A percentile compares a stretch with the other conserved stretches of the same genome.
Evolutionary conservation across 805 yeast genomes (phyloP).

Genomic region (Starmera caribaea): DNA sequence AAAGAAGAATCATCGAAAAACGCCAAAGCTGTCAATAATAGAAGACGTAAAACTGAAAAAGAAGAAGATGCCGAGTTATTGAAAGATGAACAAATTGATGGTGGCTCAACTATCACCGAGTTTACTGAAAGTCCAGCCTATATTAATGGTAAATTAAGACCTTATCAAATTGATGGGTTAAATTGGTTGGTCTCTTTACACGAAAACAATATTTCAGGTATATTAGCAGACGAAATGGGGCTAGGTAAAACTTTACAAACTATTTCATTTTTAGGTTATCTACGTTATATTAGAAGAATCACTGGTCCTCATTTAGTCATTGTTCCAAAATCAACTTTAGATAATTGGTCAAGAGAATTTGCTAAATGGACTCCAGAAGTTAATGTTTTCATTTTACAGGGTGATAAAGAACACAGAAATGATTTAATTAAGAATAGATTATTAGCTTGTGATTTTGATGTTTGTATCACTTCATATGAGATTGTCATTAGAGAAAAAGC

Average conservation of each 20-base stretch:
- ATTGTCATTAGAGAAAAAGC: constrained; percentile 68
- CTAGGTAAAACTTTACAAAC: constrained; percentile 77
- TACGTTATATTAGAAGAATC: constrained; percentile 43
- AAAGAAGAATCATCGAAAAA: constrained; percentile 14
- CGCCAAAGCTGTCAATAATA: constrained; percentile 22
- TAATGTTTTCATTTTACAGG: constrained; percentile 58
- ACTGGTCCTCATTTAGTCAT: constrained; percentile 68
- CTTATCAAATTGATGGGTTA: constrained; percentile 72
- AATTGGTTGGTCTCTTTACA: constrained; percentile 68
- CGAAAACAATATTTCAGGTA: constrained; percentile 63
- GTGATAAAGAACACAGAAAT: constrained; percentile 49
- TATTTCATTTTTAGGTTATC: constrained; percentile 60
- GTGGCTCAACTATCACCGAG: constrained; percentile 37
- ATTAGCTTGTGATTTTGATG: constrained; percentile 58
- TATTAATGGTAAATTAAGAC: constrained; percentile 53
- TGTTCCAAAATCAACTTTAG: constrained; percentile 74
- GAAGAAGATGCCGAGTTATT: constrained; percentile 74
- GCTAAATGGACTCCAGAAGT: constrained; percentile 76
- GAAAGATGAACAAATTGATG: constrained; percentile 40
- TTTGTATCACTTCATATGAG: constrained; percentile 60
- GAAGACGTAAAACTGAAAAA: constrained; percentile 63
- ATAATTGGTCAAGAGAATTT: constrained; percentile 75
- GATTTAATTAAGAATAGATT: constrained; percentile 40
- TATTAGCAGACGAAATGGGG: constrained; percentile 83
- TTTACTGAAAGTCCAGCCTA: constrained; percentile 81